phyloP scores from a whole-genome alignment of 225 moss, liverwort and hornwort species.

The Bryum argenteum region DNA sequence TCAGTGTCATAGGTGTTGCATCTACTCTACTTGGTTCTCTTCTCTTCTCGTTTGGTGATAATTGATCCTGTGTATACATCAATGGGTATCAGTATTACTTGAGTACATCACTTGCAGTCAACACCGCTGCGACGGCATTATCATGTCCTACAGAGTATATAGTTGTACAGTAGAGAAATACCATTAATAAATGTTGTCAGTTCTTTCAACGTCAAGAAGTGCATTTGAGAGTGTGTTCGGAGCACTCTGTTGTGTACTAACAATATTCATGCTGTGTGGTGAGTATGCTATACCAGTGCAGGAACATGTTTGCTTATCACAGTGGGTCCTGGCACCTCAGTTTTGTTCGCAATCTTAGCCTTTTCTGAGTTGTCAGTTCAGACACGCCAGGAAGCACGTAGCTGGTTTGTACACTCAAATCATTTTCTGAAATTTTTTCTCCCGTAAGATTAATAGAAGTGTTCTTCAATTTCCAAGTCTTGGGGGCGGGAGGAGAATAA shows the following conservation, averaged over 20 bases:
- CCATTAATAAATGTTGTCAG: conserved; percentile 44
- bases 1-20: conserved; percentile 31
- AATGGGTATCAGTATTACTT: conserved; percentile 23
- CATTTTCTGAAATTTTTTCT: too few species aligned
- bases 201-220: conserved; percentile 18
- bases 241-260: neutral
- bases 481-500: too few species aligned
- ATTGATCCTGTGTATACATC: conserved; percentile 29
- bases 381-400: too few species aligned
- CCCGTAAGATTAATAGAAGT: too few species aligned
- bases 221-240: neutral
- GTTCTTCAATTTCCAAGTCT: too few species aligned
- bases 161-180: conserved; percentile 48
- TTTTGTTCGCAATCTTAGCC: too few species aligned
- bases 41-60: conserved; percentile 17
- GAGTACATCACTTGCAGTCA: conserved; percentile 16
- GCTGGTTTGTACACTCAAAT: too few species aligned
- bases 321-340: too few species aligned
- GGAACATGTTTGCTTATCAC: too few species aligned
- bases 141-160: conserved; percentile 19
- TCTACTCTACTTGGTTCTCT: conserved; percentile 16
- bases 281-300: neutral
- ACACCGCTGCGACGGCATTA: conserved; percentile 25
- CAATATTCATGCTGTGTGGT: neutral
- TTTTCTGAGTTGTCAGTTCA: too few species aligned